These are phyloP conservation scores for Stachybotrys chartarum DNA, from an alignment of 2,329 filamentous ascomycete species.

Conservation along the genomic window DNA sequence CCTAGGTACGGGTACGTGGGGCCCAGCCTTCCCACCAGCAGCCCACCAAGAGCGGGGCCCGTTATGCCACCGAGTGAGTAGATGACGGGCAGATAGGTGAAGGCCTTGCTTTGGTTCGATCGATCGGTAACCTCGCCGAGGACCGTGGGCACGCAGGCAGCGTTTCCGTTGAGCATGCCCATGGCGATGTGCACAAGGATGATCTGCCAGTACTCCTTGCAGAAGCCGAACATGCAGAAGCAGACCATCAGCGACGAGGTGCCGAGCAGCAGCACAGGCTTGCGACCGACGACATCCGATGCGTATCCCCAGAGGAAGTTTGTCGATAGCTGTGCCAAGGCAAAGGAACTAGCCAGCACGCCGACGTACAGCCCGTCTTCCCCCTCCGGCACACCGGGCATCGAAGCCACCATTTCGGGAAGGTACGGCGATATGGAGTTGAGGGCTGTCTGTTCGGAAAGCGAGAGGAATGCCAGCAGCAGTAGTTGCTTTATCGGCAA, in stretches of 20 bases:
- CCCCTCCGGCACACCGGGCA: slow-evolving; percentile 66
- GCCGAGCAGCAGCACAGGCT: slow-evolving; percentile 68
- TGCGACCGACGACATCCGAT: slow-evolving; percentile 62
- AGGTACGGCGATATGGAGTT: slow-evolving; percentile 96
- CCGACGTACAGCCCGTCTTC: slow-evolving; percentile 85
- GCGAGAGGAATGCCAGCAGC: slow-evolving; percentile 78
- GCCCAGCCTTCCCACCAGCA: slow-evolving; percentile 60
- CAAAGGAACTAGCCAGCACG: slow-evolving; percentile 83
- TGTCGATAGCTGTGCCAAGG: slow-evolving; percentile 83
- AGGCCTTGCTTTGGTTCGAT: slow-evolving; percentile 88
- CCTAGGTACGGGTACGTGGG: slow-evolving; percentile 73
- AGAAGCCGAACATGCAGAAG: slow-evolving; percentile 84
- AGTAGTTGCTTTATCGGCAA: slow-evolving; percentile 77
- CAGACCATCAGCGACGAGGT: slow-evolving; percentile 76
- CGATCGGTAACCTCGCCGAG: slow-evolving; percentile 92
- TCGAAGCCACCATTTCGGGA: slow-evolving; percentile 81
- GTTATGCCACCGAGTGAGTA: slow-evolving; percentile 93
- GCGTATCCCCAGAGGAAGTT: slow-evolving; percentile 61
- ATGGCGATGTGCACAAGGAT: slow-evolving; percentile 81
- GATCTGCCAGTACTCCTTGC: slow-evolving; percentile 73
- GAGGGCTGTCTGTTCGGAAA: slow-evolving; percentile 91
- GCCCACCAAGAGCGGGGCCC: slow-evolving; percentile 81
- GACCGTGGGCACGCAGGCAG: slow-evolving; percentile 87
- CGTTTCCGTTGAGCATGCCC: slow-evolving; percentile 92
- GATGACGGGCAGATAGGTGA: slow-evolving; percentile 92